phyloP scores from a whole-genome alignment of 768 basidiomycete genomes.

The Galerina marginata region DNA sequence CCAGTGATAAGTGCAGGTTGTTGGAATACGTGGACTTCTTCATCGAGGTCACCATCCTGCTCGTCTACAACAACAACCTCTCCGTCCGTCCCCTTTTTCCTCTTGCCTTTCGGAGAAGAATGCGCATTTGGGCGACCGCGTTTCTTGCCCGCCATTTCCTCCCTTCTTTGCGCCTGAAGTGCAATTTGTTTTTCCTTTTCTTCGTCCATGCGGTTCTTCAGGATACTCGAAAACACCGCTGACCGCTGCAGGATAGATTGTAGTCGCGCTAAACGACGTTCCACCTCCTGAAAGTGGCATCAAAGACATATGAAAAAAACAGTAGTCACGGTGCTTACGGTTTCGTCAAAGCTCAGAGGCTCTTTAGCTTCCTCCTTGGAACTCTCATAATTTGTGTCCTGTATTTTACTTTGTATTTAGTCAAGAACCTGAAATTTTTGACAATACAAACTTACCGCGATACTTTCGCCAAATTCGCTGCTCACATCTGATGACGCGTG shows the following conservation, averaged over 20 bases:
- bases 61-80: slow-evolving; percentile 23
- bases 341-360: slow-evolving; percentile 10
- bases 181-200: slow-evolving; percentile 41
- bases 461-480: slow-evolving; percentile 20
- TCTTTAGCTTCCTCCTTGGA: slow-evolving; percentile 9
- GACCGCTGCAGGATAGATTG: slow-evolving; percentile 78
- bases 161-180: slow-evolving; percentile 26
- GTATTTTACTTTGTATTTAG: background rate
- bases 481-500: slow-evolving; percentile 29
- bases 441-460: slow-evolving; percentile 1
- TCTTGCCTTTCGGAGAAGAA: slow-evolving; percentile 29
- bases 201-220: slow-evolving; percentile 79
- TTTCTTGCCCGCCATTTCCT: slow-evolving; percentile 32
- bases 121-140: slow-evolving; percentile 19
- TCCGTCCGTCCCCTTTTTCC: slow-evolving; percentile 31
- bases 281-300: slow-evolving; percentile 47
- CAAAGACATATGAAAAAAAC: background rate
- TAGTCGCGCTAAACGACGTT: slow-evolving; percentile 56
- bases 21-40: slow-evolving; percentile 49
- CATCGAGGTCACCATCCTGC: slow-evolving; percentile 26
- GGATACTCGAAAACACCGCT: slow-evolving; percentile 70
- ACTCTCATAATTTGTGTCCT: slow-evolving; percentile 15
- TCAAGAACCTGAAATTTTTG: background rate
- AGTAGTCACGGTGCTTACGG: background rate
- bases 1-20: slow-evolving; percentile 88